phyloP scores from a whole-genome alignment of 352 stramenopile genomes.

The Phytophthora meadii region DNA sequence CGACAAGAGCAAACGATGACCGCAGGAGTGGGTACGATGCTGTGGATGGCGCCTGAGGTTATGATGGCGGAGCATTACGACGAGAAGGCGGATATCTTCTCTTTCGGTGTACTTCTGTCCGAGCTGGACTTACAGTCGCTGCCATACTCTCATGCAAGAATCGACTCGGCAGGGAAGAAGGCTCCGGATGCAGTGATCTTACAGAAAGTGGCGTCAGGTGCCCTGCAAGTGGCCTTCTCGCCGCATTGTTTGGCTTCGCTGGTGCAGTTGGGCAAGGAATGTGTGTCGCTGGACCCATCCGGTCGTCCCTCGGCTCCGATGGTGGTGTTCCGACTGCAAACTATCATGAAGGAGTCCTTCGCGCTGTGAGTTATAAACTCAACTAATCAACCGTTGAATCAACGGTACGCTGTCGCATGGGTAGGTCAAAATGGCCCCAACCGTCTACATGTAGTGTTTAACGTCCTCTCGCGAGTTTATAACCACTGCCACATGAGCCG shows the following conservation, averaged over 20 bases:
- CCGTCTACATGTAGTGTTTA: no score
- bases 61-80: conserved; percentile 44
- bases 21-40: conserved; percentile 30
- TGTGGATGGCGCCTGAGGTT: conserved; percentile 52
- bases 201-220: conserved; percentile 22
- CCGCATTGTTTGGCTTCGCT: not conserved
- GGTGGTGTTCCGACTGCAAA: conserved; percentile 20
- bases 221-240: conserved; percentile 23
- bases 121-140: conserved; percentile 31
- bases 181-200: conserved; percentile 23
- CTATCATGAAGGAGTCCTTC: no score
- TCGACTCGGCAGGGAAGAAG: conserved; percentile 10
- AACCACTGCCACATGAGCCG: no score
- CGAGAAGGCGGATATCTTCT: conserved; percentile 46
- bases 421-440: no score
- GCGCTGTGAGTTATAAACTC: no score
- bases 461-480: no score
- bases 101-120: conserved; percentile 39
- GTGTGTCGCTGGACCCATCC: conserved; percentile 13
- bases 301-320: conserved; percentile 20
- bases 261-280: conserved; percentile 22
- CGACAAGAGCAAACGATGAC: conserved; percentile 41
- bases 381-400: no score
- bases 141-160: conserved; percentile 26
- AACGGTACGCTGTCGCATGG: no score